Percentiles rank a stretch among this genome's conserved stretches.
These are phyloP conservation scores for Arabis hirsuta DNA, from an alignment of 345 rosid species.

Conservation along the genomic window DNA sequence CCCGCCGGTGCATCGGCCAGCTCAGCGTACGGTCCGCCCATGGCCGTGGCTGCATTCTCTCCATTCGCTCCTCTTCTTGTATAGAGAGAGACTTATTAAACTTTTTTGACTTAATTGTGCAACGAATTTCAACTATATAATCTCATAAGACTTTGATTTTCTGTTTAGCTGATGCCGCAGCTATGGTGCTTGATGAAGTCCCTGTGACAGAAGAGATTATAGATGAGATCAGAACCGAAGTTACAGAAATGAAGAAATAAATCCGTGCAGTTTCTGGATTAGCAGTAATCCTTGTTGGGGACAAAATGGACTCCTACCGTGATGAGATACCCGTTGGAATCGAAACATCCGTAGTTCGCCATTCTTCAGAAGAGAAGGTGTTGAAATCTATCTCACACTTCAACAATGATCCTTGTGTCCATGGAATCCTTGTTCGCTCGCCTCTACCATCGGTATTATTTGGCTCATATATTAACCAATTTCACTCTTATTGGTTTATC, in stretches of 20 bases:
- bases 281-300: constrained; percentile 85
- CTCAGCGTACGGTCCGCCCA: no score
- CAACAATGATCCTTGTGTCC: constrained; percentile 71
- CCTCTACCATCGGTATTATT: constrained; percentile 73
- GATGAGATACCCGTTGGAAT: no score
- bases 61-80: no score
- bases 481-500: neutral
- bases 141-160: no score
- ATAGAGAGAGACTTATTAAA: no score
- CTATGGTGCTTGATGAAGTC: constrained; percentile 78
- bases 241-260: no score
- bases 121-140: no score
- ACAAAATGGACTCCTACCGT: constrained; percentile 55
- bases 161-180: constrained; percentile 36
- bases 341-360: constrained; percentile 60
- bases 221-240: constrained; percentile 52
- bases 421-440: constrained; percentile 91
- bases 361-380: constrained; percentile 67
- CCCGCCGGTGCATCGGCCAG: no score
- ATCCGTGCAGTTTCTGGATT: constrained; percentile 74
- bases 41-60: no score
- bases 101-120: no score
- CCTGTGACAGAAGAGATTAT: constrained; percentile 67
- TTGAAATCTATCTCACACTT: constrained; percentile 59
- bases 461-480: neutral